Percentiles rank a stretch among this genome's conserved stretches.
Conservation (phyloP, 805 yeast genomes). For the Schizosaccharomyces japonicus region DNA sequence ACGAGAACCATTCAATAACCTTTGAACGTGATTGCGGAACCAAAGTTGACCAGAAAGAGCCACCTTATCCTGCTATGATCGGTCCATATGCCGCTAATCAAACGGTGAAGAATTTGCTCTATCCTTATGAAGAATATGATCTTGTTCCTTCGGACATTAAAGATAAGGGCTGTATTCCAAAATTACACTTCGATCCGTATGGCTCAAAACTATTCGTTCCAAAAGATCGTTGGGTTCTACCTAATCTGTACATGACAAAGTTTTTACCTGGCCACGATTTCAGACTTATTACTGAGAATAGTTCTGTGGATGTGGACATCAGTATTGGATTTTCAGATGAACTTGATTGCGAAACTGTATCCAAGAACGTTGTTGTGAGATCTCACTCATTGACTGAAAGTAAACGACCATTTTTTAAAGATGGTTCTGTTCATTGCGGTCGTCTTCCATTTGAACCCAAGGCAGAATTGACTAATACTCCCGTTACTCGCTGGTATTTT, state of each 20-base stretch:
- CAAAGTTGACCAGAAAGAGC: not conserved
- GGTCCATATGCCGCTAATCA: not conserved
- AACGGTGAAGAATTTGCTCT: not conserved
- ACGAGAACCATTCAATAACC: not conserved
- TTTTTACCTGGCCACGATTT: conserved; percentile 3
- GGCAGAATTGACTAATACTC: not conserved
- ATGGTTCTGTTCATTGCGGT: not conserved
- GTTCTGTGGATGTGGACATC: not conserved
- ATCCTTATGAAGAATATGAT: conserved; percentile 1
- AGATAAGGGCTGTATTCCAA: not conserved
- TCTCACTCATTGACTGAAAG: not conserved
- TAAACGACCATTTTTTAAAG: not conserved
- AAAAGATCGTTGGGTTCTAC: not conserved
- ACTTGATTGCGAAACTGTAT: not conserved
- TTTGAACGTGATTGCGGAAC: not conserved
- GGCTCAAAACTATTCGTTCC: conserved; percentile 1
- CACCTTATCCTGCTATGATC: not conserved
- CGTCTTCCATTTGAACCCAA: not conserved
- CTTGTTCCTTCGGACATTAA: not conserved
- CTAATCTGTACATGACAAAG: not conserved
- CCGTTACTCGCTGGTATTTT: not conserved
- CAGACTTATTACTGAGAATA: not conserved
- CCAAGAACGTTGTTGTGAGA: not conserved
- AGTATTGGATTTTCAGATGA: not conserved
- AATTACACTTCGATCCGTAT: not conserved